Evolutionary conservation across 1,284 basidiomycete genomes (phyloP), one percentile per base, ranked within the genome.

Genomic region (Vanrija sp.): DNA sequence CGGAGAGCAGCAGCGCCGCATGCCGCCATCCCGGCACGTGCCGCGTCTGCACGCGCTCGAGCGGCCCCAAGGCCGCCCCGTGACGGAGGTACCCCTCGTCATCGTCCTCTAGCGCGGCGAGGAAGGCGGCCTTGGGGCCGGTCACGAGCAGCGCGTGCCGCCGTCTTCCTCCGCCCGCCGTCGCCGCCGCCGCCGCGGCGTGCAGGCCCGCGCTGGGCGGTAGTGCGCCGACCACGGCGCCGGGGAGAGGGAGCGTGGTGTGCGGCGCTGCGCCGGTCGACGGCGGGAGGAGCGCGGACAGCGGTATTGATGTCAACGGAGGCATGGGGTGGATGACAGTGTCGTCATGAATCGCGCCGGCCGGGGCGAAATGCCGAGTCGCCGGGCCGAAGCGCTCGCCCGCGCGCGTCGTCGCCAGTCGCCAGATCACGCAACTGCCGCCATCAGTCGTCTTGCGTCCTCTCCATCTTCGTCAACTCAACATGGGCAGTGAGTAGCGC

Each of bases 161-260:
- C 21, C 21, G 21, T 23, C 21, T 23, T 23, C 21, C 21, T 23
- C 21, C 21, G 21, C 66, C 43, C 54, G 34, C n/a, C 26, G 14
- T 23, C 4, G 16, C 49, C 38, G 21, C 70, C 52, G 42, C 63
- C 66, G 40, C 60, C 54, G 68, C 65, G 16, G 68, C 55, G 53
- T 69, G 68, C 1, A 74, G 29, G 6, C 70, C 66, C 6, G 64
- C 54, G 10, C 64, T 68, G 2, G 70, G 60, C 3, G 72, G 72
- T 3, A 70, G 55, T 0, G 65, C 63, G 34, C 72, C 72, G 16
- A 69, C 49, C 14, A 74, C 52, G 15, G 53, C 43, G 12, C 19
- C 21, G 28, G 21, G 26, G 59, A 55, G 28, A 57, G 60, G 2
- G 46, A 56, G 28, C 56, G 62, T 12, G 26, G 18, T 1, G 43